Evolutionary conservation across 176 grass and related monocot species (phyloP), one percentile per base, ranked within the genome.

Genomic region (Carex scoparia): DNA sequence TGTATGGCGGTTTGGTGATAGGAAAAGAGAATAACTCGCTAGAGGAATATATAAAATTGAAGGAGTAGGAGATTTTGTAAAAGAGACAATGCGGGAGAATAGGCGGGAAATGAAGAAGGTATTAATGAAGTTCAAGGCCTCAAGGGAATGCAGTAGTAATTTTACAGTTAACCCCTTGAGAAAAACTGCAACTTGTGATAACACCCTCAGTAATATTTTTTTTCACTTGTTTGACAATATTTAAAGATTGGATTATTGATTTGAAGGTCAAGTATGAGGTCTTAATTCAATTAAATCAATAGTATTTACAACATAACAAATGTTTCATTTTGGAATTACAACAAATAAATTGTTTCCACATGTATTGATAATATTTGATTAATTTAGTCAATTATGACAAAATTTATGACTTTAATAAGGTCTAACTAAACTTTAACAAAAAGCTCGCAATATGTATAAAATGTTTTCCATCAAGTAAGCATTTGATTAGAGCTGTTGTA

Each of bases 71-170:
- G 79, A 42, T 63, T 81, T 28, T 16, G 1, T 32, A 12, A 81
- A 62, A 11, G 58, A 42, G 58, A 19, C 56, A 42, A 2, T 13
- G 60, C 79, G 60, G 33, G 44, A 81, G 33, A 81, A 63, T 64
- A 64, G 79, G 79, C 79, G 79, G 79, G 79, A 81, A 81, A 81
- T 14, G 32, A 32, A 80, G 55, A 64, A 81, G 27, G 60, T n/a
- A 61, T 59, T 81, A 18, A 60, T 60, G 27, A 60, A 18, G 19
- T 4, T 57, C 65, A 28, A 30, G 19, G 10, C 46, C 7, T 48
- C 1, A 48, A 30, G n/a, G 4, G 4, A 6, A 42, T 13, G 75
- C 5, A 80, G 3, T 4, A 37, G 13, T 32, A 61, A 61, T 59
- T 60, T 80, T 80, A 15, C 46, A 31, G 3, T 0, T 31, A 79